Percentiles rank a stretch among this genome's conserved stretches.
phyloP scores from a whole-genome alignment of 495 filamentous ascomycete species.

The Aspergillus heteromorphus region DNA sequence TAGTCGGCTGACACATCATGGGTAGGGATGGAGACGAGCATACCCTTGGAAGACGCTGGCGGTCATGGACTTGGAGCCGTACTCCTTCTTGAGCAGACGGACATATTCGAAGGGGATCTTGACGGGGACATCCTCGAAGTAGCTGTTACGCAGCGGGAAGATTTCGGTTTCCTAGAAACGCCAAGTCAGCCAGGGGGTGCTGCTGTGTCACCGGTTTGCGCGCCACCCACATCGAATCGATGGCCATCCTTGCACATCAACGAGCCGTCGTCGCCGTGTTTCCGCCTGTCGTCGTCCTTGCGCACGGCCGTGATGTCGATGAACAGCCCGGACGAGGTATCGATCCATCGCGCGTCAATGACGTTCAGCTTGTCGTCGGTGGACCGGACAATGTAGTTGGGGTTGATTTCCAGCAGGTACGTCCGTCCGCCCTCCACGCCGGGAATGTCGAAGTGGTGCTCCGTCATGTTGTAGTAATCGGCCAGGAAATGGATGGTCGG shows the following conservation, averaged over 20 bases:
- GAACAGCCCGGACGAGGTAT: constrained; percentile 54
- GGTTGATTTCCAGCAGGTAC: constrained; percentile 58
- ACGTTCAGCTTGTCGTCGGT: constrained; percentile 46
- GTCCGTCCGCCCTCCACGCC: constrained; percentile 36
- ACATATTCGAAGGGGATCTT: constrained; percentile 73
- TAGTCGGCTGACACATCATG: background rate
- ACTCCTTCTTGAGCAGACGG: constrained; percentile 68
- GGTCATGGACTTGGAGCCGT: constrained; percentile 60
- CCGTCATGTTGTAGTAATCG: constrained; percentile 58
- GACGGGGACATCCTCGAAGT: constrained; percentile 72
- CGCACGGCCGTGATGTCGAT: constrained; percentile 59
- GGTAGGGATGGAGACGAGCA: constrained; percentile 15
- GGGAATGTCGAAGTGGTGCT: constrained; percentile 48
- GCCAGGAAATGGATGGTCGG: constrained; percentile 52
- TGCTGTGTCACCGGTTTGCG: background rate
- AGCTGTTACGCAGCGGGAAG: constrained; percentile 70
- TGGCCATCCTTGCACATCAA: constrained; percentile 57
- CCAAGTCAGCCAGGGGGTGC: constrained; percentile 7
- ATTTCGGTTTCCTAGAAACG: constrained; percentile 59
- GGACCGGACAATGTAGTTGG: constrained; percentile 46
- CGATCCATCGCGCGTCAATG: constrained; percentile 60
- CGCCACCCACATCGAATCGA: constrained; percentile 38
- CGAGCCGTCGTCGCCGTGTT: constrained; percentile 28
- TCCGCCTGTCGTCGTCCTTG: constrained; percentile 33
- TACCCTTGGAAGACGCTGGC: constrained; percentile 59